Conservation (phyloP, 148 eudicot genomes). For the Nepenthes gracilis region DNA sequence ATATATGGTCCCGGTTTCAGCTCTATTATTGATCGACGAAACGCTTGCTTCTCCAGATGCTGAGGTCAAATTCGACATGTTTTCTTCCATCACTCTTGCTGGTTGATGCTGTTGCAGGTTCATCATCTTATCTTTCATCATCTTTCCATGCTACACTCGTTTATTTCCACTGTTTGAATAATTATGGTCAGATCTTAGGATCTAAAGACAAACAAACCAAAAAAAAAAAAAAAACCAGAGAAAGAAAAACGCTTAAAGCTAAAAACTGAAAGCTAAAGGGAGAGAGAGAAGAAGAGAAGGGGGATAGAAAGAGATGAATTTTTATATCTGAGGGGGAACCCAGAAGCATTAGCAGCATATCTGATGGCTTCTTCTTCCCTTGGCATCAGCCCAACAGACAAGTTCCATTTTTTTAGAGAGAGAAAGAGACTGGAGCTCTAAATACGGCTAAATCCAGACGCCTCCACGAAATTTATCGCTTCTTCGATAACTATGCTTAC, state of each 20-base stretch:
- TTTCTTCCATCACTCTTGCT: background rate
- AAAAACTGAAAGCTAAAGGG: too few relatives aligned
- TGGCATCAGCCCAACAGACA: background rate
- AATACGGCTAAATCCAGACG: constrained; percentile 15
- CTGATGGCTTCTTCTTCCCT: constrained; percentile 1
- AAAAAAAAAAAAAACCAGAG: background rate
- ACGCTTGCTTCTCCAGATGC: background rate
- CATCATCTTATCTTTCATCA: constrained; percentile 1
- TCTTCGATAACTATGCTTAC: constrained; percentile 22
- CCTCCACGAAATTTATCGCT: constrained; percentile 24
- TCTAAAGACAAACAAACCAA: background rate
- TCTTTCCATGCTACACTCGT: background rate
- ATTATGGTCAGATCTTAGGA: background rate
- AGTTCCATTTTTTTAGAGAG: background rate
- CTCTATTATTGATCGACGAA: background rate
- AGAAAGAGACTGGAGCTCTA: constrained; percentile 13
- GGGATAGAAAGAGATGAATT: background rate
- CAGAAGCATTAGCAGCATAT: background rate
- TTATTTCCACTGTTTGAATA: background rate
- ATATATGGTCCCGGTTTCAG: background rate
- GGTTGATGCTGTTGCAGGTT: background rate
- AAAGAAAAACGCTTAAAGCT: too few relatives aligned
- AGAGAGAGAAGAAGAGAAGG: background rate
- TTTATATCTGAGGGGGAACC: background rate
- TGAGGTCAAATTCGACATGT: constrained; percentile 1